These are phyloP conservation scores for Lophium mytilinum DNA, from an alignment of 495 filamentous ascomycete genomes.

Conservation along the genomic window DNA sequence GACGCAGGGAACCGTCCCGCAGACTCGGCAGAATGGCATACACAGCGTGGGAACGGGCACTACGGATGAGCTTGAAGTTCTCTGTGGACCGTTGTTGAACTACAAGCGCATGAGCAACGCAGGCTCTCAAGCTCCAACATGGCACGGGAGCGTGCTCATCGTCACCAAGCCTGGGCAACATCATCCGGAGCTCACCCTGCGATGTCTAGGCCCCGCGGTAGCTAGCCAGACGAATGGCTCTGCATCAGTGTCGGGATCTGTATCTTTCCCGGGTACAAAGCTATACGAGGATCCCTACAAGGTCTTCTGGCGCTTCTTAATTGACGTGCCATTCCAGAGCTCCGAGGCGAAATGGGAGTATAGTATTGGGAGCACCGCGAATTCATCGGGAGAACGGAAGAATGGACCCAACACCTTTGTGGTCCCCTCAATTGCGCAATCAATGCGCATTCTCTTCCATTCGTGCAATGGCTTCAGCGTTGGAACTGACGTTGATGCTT, in stretches of 20 bases:
- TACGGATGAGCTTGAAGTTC: constrained; percentile 45
- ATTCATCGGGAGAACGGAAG: constrained; percentile 33
- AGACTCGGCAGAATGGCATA: constrained; percentile 2
- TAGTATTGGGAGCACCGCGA: constrained; percentile 41
- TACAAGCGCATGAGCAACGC: constrained; percentile 70
- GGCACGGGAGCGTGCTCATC: constrained; percentile 78
- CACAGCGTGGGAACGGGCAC: constrained; percentile 27
- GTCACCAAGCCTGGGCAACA: constrained; percentile 59
- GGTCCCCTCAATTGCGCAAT: constrained; percentile 68
- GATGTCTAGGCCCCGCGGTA: constrained; percentile 37
- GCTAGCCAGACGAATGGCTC: constrained; percentile 1
- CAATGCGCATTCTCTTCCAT: constrained; percentile 93
- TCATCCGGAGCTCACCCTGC: constrained; percentile 44
- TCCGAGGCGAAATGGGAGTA: constrained; percentile 56
- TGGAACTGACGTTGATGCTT: constrained; percentile 78
- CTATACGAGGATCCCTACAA: constrained; percentile 72
- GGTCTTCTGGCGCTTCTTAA: constrained; percentile 74
- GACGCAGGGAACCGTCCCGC: not conserved
- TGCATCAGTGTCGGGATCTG: constrained; percentile 12
- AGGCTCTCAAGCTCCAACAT: constrained; percentile 40
- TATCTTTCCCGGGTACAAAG: constrained; percentile 45
- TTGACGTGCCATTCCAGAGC: constrained; percentile 50
- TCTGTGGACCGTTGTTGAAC: constrained; percentile 77
- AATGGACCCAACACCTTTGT: constrained; percentile 44
- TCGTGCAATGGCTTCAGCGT: constrained; percentile 96